A percentile compares a stretch with the other conserved stretches of the same genome.
Conservation (phyloP, 2,329 filamentous ascomycete genomes). For the Exserohilum rostratum region DNA sequence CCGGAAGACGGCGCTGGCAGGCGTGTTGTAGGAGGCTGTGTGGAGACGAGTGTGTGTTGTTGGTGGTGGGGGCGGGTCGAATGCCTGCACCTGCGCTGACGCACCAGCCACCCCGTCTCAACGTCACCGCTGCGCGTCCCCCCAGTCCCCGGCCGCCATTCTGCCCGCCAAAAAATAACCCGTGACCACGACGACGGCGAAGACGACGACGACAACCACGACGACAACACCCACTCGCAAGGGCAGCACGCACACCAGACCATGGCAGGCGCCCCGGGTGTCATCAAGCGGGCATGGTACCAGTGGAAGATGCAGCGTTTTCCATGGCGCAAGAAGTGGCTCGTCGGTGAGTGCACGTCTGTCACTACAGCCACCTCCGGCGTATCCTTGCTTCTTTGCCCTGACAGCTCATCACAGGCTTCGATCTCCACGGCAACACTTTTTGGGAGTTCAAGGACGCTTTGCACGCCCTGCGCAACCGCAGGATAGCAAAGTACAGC, state of each 20-base stretch:
- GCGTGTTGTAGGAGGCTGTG: neutral
- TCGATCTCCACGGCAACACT: constrained; percentile 67
- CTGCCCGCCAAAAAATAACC: no score
- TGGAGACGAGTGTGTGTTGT: constrained; percentile 6
- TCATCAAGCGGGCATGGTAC: constrained; percentile 59
- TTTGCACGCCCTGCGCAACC: constrained; percentile 59
- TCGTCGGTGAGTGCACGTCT: constrained; percentile 57
- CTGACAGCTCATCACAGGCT: constrained; percentile 51
- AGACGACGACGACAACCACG: no score
- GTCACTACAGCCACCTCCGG: constrained; percentile 1
- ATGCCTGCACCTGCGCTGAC: constrained; percentile 20
- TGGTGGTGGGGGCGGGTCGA: constrained; percentile 20
- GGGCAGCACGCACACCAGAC: constrained; percentile 30
- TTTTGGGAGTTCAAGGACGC: constrained; percentile 71
- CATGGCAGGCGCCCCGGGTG: constrained; percentile 48
- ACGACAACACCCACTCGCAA: no score
- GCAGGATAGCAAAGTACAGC: constrained; percentile 64
- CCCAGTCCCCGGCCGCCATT: no score
- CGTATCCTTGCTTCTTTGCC: constrained; percentile 8
- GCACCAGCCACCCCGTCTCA: constrained; percentile 31
- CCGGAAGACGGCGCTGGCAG: constrained; percentile 7
- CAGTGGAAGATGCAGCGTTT: constrained; percentile 67
- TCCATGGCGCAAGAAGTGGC: constrained; percentile 66
- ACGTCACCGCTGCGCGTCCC: constrained; percentile 37
- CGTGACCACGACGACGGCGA: no score